A percentile compares a stretch with the other conserved stretches of the same genome.
Conservation (phyloP, 371 early-diverging fungal species). For the Caulochytrium protostelioides region DNA sequence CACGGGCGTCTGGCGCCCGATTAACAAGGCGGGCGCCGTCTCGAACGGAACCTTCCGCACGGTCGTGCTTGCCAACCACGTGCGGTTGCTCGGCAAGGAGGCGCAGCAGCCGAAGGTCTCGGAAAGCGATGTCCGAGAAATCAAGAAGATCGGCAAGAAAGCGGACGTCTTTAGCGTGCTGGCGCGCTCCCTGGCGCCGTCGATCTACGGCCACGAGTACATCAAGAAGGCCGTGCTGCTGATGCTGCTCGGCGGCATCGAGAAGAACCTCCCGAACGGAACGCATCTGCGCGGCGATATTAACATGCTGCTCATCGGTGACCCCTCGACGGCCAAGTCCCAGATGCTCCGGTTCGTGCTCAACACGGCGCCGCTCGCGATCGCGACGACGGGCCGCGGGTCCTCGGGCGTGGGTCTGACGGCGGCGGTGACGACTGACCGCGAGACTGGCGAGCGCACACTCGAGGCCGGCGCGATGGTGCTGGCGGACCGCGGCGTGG, state of each 20-base stretch:
- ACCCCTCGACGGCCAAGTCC: slow-evolving; percentile 93
- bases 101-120: slow-evolving; percentile 25
- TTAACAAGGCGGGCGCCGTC: slow-evolving; percentile 48
- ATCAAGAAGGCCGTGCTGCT: slow-evolving; percentile 92
- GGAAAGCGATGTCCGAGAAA: slow-evolving; percentile 60
- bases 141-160: slow-evolving; percentile 49
- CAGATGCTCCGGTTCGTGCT: slow-evolving; percentile 77
- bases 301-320: slow-evolving; percentile 89
- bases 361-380: slow-evolving; percentile 72
- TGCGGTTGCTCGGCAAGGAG: slow-evolving; percentile 48
- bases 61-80: slow-evolving; percentile 72
- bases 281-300: slow-evolving; percentile 94
- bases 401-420: slow-evolving; percentile 95
- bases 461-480: slow-evolving; percentile 99
- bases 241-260: slow-evolving; percentile 84
- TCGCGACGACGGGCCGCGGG: slow-evolving; percentile 91
- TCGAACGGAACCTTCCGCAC: slow-evolving; percentile 32
- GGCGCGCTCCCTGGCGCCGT: slow-evolving; percentile 77
- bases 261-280: slow-evolving; percentile 83
- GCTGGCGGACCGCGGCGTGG: slow-evolving; percentile 93
- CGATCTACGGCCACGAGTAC: slow-evolving; percentile 89
- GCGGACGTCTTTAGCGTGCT: slow-evolving; percentile 61
- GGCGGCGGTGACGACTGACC: slow-evolving; percentile 76
- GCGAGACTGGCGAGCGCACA: slow-evolving; percentile 42
- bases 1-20: slow-evolving; percentile 83